These are phyloP conservation scores for Neospermospora avenae DNA, from an alignment of 2,329 filamentous ascomycete genomes.

Conservation along the genomic window DNA sequence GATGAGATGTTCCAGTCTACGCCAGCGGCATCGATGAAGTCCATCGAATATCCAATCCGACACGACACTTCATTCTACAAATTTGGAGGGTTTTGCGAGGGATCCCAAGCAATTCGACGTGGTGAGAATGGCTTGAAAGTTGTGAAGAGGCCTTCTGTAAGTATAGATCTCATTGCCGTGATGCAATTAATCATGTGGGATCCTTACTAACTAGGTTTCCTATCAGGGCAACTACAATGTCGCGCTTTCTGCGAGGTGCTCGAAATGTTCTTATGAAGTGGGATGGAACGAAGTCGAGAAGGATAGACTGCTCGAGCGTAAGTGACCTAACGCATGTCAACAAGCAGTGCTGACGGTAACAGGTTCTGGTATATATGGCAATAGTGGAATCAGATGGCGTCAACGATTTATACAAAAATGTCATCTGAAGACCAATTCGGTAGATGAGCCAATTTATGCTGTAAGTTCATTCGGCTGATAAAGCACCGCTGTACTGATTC, in stretches of 20 bases:
- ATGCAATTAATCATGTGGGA: conserved; percentile 7
- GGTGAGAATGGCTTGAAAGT: conserved; percentile 32
- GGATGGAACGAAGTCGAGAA: conserved; percentile 32
- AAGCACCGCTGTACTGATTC: neutral
- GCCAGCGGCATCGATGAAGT: conserved; percentile 26
- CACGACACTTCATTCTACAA: conserved; percentile 34
- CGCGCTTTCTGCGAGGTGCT: conserved; percentile 30
- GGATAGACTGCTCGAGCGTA: conserved; percentile 29
- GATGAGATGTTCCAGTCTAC: conserved; percentile 12
- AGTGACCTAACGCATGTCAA: neutral
- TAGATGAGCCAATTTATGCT: conserved; percentile 33
- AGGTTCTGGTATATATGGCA: conserved; percentile 33
- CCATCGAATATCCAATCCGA: conserved; percentile 29
- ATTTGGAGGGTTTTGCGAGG: conserved; percentile 34
- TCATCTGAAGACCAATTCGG: conserved; percentile 29
- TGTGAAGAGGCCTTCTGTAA: conserved; percentile 32
- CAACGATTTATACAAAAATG: conserved; percentile 34
- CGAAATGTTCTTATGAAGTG: conserved; percentile 34
- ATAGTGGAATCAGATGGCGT: conserved; percentile 31
- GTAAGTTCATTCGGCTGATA: conserved; percentile 16
- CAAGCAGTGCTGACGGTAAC: neutral
- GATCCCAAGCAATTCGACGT: conserved; percentile 27
- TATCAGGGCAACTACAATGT: conserved; percentile 32
- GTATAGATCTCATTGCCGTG: conserved; percentile 5
- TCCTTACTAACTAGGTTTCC: no score